Evolutionary conservation across 164 flowering plant genomes (phyloP), one percentile per base, ranked within the genome.

Genomic region (Chimonanthus salicifolius): DNA sequence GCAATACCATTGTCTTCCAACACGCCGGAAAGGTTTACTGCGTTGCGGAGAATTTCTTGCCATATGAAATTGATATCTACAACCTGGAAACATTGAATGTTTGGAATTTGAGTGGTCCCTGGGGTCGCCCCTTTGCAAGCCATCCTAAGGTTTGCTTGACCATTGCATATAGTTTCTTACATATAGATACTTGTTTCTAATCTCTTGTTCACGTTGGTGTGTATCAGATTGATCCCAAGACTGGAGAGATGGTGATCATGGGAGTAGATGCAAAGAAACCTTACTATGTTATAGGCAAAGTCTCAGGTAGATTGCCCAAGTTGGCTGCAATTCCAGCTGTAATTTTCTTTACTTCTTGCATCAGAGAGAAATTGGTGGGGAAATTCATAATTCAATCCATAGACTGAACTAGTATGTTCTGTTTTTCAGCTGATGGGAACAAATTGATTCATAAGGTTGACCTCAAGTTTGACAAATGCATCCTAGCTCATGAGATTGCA

Each of bases 71-170:
- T 13, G 67, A 74, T 21, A 60, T 66, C 43, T 67, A 47, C 46
- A 67, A 20, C 43, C 48, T 76, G 44, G 45, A 74, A 2, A 74
- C 76, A 47, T 21, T 66, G 58, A n/a, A 63, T 8, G 46, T 5
- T 6, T 77, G 80, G 80, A 76, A 69, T 44, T 10, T 77, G 3
- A 16, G 58, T 44, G 71, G 64, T 16, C 66, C 73, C 64, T 77
- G 80, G 80, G 47, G 70, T 58, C 80, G 80, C 45, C 74, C 80
- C 43, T 77, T 73, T 47, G 70, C 76, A 6, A 70, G 74, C 49
- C 80, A 77, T 70, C 76, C 80, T 46, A 77, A 77, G 76, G 80
- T 77, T 65, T 7, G 46, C 51, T 60, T 58, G 62, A 65, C 21
- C 21, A 20, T 20, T 20, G 21, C 21, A 0, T 20, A 20, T 20